A percentile compares a stretch with the other conserved stretches of the same genome.
Evolutionary conservation across 495 filamentous ascomycete species (phyloP).

Genomic region (Aspergillus cristatus): DNA sequence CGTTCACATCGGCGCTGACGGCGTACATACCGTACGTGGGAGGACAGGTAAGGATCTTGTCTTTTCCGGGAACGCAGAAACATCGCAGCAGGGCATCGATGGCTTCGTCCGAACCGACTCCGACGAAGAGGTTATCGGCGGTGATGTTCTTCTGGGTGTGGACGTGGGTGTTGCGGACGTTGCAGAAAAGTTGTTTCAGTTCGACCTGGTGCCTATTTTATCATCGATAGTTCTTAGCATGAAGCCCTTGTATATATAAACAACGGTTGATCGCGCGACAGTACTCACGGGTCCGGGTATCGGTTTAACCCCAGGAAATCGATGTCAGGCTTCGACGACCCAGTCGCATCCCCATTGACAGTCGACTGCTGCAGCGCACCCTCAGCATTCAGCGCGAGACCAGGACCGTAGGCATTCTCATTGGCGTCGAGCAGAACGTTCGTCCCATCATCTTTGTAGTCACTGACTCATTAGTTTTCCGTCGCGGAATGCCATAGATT

Average conservation of each 20-base stretch:
- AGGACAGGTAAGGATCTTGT: slow-evolving; percentile 88
- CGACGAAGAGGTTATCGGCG: slow-evolving; percentile 82
- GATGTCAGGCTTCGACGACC: slow-evolving; percentile 36
- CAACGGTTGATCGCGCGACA: too few species aligned
- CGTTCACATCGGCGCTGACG: slow-evolving; percentile 89
- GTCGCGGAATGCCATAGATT: slow-evolving; percentile 4
- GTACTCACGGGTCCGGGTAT: slow-evolving; percentile 81
- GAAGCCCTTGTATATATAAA: background rate
- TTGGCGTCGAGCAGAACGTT: slow-evolving; percentile 97
- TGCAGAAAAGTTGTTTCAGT: slow-evolving; percentile 79
- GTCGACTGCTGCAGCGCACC: slow-evolving; percentile 35
- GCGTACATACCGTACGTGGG: slow-evolving; percentile 98
- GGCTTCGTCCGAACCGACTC: slow-evolving; percentile 91
- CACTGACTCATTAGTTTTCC: slow-evolving; percentile 48
- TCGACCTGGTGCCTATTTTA: slow-evolving; percentile 71
- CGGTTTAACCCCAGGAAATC: slow-evolving; percentile 76
- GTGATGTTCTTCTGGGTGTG: slow-evolving; percentile 68
- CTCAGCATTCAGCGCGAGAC: slow-evolving; percentile 40
- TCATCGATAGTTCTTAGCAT: background rate
- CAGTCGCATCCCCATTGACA: slow-evolving; percentile 25
- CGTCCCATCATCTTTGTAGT: slow-evolving; percentile 97
- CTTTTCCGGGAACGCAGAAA: slow-evolving; percentile 80
- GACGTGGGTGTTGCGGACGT: slow-evolving; percentile 74
- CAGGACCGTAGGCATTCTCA: slow-evolving; percentile 91
- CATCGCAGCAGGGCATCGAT: slow-evolving; percentile 88